Percentiles rank a stretch among this genome's conserved stretches.
These are phyloP conservation scores for Kodamaea sp. DNA, from an alignment of 1,139 yeast species.

Conservation along the genomic window DNA sequence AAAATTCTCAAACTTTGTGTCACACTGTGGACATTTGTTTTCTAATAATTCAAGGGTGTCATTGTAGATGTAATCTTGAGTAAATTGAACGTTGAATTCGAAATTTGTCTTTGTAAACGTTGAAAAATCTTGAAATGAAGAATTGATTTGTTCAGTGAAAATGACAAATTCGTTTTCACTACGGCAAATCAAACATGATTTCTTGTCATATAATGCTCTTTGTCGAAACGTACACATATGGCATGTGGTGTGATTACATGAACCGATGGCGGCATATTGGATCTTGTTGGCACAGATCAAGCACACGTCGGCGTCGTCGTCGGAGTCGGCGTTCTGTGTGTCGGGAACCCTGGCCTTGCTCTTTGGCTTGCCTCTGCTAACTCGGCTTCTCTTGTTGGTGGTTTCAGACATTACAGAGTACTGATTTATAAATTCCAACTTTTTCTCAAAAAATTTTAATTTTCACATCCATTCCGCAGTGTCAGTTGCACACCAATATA, in stretches of 20 bases:
- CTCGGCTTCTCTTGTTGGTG: neutral
- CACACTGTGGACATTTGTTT: constrained; percentile 57
- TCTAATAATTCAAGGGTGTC: constrained; percentile 52
- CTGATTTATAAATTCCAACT: no score
- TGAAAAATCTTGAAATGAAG: constrained; percentile 26
- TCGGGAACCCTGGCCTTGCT: neutral
- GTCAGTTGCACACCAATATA: no score
- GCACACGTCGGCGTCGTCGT: constrained; percentile 47
- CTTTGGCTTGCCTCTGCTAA: constrained; percentile 1
- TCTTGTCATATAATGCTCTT: constrained; percentile 73
- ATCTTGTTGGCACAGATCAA: constrained; percentile 81
- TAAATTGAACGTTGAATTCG: constrained; percentile 50
- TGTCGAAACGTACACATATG: constrained; percentile 80
- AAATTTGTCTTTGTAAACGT: constrained; percentile 33
- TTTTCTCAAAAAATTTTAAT: no score
- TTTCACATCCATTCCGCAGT: no score
- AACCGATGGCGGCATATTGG: constrained; percentile 61
- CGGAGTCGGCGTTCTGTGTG: constrained; percentile 25
- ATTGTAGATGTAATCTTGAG: constrained; percentile 38
- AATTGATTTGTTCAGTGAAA: constrained; percentile 49
- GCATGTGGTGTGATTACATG: constrained; percentile 85
- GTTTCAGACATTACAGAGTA: neutral
- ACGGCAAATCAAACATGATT: constrained; percentile 77
- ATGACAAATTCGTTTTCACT: constrained; percentile 60
- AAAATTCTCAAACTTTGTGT: constrained; percentile 41